phyloP scores from a whole-genome alignment of 1,284 basidiomycete genomes.

The Microbotryum silenes-acaulis region DNA sequence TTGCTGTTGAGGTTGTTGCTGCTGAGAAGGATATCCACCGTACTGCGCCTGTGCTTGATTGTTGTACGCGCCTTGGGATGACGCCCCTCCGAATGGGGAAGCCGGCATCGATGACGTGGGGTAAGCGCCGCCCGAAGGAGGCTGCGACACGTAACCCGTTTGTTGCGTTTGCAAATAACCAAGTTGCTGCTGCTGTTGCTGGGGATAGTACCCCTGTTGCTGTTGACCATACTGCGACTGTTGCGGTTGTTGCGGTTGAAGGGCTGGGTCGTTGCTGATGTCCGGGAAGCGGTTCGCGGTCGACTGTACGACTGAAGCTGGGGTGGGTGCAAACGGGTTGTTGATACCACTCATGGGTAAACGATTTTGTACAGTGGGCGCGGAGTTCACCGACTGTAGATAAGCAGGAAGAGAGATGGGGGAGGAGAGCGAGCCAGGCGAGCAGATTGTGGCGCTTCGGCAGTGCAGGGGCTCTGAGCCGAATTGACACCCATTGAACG shows the following conservation, averaged over 20 bases:
- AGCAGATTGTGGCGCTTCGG: no score
- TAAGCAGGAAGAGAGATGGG: no score
- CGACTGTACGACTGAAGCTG: constrained; percentile 2
- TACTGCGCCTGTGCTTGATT: not conserved
- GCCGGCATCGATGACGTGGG: not conserved
- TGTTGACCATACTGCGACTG: constrained; percentile 9
- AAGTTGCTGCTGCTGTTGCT: not conserved
- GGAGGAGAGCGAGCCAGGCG: no score
- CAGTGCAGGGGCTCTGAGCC: no score
- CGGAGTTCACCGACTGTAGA: no score
- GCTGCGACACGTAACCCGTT: constrained; percentile 1
- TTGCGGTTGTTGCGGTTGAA: not conserved
- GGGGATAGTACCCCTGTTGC: not conserved
- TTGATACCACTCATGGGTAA: constrained; percentile 4
- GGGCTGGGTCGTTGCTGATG: constrained; percentile 10
- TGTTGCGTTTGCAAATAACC: constrained; percentile 3
- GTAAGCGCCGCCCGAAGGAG: not conserved
- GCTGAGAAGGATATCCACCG: not conserved
- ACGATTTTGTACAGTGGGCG: no score
- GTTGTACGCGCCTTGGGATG: not conserved
- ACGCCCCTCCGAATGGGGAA: not conserved
- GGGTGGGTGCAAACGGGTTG: constrained; percentile 18
- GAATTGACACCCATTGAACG: no score
- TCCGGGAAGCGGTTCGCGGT: constrained; percentile 20
- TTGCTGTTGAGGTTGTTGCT: not conserved